Base-by-base conservation (phyloP, 2,329 filamentous ascomycete species). In the Cladosporium austrohemisphaericum region DNA sequence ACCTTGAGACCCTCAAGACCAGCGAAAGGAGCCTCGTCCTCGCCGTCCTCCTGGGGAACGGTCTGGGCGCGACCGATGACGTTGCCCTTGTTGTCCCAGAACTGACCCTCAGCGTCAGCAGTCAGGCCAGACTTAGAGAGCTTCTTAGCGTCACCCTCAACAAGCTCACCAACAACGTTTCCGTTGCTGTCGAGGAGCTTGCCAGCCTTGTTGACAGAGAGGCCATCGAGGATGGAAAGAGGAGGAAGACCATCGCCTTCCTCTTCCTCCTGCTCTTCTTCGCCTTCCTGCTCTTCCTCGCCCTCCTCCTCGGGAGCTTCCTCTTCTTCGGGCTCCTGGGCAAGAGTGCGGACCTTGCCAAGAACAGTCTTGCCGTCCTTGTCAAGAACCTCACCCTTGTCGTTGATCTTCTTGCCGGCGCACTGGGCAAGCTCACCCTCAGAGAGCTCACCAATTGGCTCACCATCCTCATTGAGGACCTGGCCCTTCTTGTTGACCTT, bases 381-480 rank as follows among this genome's bases (percentile, higher is more conserved):
- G 62, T 83, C 81, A 60, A 83, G 73, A 49, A 85, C 79, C 59
- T 84, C 81, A 16, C 81, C 81, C 65, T 83, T 73, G 52, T 75
- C 76, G 55, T 85, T 83, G 57, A 82, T 71, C 65, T 83, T 84
- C 69, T 83, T 83, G 51, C 82, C 76, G 14, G 83, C 78, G 54
- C 81, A 84, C 54, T 83, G 79, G 11, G 75, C 66, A 10, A 84
- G 65, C 45, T 84, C 77, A 33, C 83, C 83, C 56, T 78, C 75
- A 32, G 66, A 62, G 33, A 79, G 72, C 57, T 77, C 73, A 25
- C 75, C 76, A 55, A 79, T 76, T 5, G 70, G 65, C 52, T 79
- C 76, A 19, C 76, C 76, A 45, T 76, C 75, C 57, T 77, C 74
- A 55, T 75, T 71, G 28, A 76, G 66, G 44, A 76, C 68, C 58